Conservation (phyloP, 2,329 filamentous ascomycete genomes). For the Furcasterigmium furcatum region DNA sequence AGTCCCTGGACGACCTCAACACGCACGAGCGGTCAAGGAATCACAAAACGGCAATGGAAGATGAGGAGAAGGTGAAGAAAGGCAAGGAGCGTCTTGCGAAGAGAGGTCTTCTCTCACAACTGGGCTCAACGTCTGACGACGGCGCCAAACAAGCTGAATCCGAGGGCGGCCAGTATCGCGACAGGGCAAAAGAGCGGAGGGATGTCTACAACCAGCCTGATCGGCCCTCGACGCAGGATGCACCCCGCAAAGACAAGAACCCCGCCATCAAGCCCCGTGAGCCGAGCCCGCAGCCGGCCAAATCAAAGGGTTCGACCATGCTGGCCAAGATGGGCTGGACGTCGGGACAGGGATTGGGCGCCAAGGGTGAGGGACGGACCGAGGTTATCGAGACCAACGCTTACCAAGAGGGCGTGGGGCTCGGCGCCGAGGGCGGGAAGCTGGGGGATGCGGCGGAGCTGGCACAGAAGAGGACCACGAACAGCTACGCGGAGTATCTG, state of each 20-base stretch:
- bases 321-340: slow-evolving; percentile 74
- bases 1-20: slow-evolving; percentile 36
- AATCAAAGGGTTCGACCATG: slow-evolving; percentile 62
- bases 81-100: slow-evolving; percentile 30
- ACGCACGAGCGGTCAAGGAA: slow-evolving; percentile 39
- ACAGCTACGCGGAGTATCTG: slow-evolving; percentile 59
- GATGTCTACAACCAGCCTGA: slow-evolving; percentile 58
- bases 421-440: slow-evolving; percentile 68
- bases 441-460: slow-evolving; percentile 65
- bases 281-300: slow-evolving; percentile 32
- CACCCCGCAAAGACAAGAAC: slow-evolving; percentile 25
- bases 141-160: slow-evolving; percentile 18
- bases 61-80: slow-evolving; percentile 44
- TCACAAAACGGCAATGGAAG: slow-evolving; percentile 34
- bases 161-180: slow-evolving; percentile 48
- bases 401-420: slow-evolving; percentile 65
- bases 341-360: slow-evolving; percentile 61
- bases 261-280: slow-evolving; percentile 9
- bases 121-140: neutral
- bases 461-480: slow-evolving; percentile 58
- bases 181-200: slow-evolving; percentile 66
- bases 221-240: slow-evolving; percentile 34
- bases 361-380: slow-evolving; percentile 58
- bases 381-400: slow-evolving; percentile 62
- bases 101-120: neutral